Evolutionary conservation across 2,329 filamentous ascomycete genomes (phyloP).

Genomic region (Huntiella bhutanensis): DNA sequence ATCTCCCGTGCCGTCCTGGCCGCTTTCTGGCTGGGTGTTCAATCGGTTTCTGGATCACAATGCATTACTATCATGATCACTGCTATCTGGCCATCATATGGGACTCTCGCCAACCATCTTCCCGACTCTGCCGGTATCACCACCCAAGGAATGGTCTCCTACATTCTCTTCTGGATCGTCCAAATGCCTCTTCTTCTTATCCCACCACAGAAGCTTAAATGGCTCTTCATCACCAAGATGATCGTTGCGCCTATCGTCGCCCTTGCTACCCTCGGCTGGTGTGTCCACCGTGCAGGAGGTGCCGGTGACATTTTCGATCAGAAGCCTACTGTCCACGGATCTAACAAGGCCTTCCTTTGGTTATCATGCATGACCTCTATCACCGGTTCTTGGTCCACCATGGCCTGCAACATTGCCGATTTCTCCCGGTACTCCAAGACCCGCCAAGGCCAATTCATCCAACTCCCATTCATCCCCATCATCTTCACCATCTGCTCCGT

Average conservation of each 20-base stretch:
- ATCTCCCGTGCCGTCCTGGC: constrained; percentile 23
- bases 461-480: constrained; percentile 28
- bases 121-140: constrained; percentile 17
- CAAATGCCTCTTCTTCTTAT: constrained; percentile 27
- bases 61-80: constrained; percentile 16
- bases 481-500: constrained; percentile 27
- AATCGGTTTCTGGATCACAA: constrained; percentile 19
- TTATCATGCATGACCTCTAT: constrained; percentile 27
- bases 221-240: constrained; percentile 24
- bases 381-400: constrained; percentile 28
- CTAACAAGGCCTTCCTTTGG: constrained; percentile 21
- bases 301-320: constrained; percentile 13
- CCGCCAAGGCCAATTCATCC: constrained; percentile 26
- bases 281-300: constrained; percentile 12
- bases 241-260: constrained; percentile 13
- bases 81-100: constrained; percentile 24
- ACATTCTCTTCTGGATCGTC: constrained; percentile 28
- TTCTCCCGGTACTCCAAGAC: constrained; percentile 21
- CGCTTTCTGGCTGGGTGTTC: constrained; percentile 27
- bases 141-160: constrained; percentile 23
- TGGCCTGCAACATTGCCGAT: constrained; percentile 31
- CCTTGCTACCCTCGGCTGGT: constrained; percentile 23
- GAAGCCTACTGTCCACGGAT: constrained; percentile 16
- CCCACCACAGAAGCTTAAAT: constrained; percentile 24
- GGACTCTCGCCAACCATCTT: constrained; percentile 22